These are phyloP conservation scores for Suhomyces sp. DNA, from an alignment of 805 yeast species.

Conservation along the genomic window DNA sequence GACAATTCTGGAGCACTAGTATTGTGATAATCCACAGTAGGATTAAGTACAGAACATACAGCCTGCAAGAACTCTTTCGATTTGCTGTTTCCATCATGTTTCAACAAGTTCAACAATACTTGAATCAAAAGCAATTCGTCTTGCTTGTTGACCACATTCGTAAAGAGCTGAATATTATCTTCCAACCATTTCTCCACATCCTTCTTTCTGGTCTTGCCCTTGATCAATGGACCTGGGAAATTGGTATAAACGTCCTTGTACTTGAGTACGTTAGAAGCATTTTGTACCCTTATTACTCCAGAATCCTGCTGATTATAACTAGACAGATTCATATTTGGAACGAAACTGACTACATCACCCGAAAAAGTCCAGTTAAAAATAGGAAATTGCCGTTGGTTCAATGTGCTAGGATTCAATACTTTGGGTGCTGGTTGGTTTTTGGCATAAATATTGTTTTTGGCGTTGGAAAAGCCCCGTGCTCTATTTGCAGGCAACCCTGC, in stretches of 20 bases:
- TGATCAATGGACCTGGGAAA: conserved; percentile 69
- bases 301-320: conserved; percentile 1
- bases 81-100: conserved; percentile 29
- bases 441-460: conserved; percentile 15
- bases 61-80: conserved; percentile 26
- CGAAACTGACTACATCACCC: conserved; percentile 24
- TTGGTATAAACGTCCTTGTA: conserved; percentile 27
- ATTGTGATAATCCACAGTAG: conserved; percentile 36
- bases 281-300: conserved; percentile 33
- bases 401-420: conserved; percentile 50
- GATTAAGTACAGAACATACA: conserved; percentile 41
- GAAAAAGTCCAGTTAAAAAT: conserved; percentile 59
- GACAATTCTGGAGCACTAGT: conserved; percentile 26
- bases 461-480: conserved; percentile 23
- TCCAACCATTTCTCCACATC: conserved; percentile 65
- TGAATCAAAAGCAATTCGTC: conserved; percentile 32
- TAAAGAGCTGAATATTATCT: conserved; percentile 17
- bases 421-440: conserved; percentile 21
- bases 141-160: conserved; percentile 3
- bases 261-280: conserved; percentile 16
- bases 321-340: conserved; percentile 18
- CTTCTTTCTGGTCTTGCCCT: conserved; percentile 56
- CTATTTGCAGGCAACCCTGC: conserved; percentile 11
- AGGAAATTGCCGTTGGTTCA: conserved; percentile 67
- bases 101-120: conserved; percentile 25